Base-by-base conservation (phyloP, 345 rosid genomes). In the Conringia planisiliqua region DNA sequence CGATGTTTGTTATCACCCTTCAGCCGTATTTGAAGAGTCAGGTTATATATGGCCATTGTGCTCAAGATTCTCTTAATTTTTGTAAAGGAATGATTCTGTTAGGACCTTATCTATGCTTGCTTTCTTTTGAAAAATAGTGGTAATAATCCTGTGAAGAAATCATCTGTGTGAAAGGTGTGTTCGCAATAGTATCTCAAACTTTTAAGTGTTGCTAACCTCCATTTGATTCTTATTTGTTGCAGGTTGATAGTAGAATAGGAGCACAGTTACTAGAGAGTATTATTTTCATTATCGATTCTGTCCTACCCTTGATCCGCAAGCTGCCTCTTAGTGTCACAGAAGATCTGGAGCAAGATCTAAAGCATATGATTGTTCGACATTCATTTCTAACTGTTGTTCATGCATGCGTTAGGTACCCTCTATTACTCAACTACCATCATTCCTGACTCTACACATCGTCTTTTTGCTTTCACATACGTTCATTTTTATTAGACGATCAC, bases 361-460 rank as follows among this genome's bases (percentile, higher is more conserved):
- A 88, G 86, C 84, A 92, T 66, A 95, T 90, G 98, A 90, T 95
- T 60, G 89, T 89, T 74, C 96, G 94, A 4, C 97, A 92, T 85
- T 88, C 99, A 17, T 95, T 95, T 84, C 82, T 95, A 82, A 88
- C 97, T 24, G 99, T 95, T 75, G 99, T 92, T 74, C 99, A 95
- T 82, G 97, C 99, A 59, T 90, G 98, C 85, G 85, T 95, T 81
- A 92, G 87, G 99, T 95, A 90, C 82, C 56, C 78, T 76, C 24
- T 72, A 63, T 68, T 57, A 55, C 60, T 82, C 56, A 73, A 24
- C 47, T 36, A 50, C 26, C 60, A 60, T 46, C 30, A 56, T 47
- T 63, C 52, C 44, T 51, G 29, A 51, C 62, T 57, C 35, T 70
- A 47, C 27, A 29, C 33, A 18, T 64, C 13, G 32, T 47, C 27